These are phyloP conservation scores for Leccinum disarticulatum DNA, from an alignment of 768 basidiomycete genomes.

Conservation along the genomic window DNA sequence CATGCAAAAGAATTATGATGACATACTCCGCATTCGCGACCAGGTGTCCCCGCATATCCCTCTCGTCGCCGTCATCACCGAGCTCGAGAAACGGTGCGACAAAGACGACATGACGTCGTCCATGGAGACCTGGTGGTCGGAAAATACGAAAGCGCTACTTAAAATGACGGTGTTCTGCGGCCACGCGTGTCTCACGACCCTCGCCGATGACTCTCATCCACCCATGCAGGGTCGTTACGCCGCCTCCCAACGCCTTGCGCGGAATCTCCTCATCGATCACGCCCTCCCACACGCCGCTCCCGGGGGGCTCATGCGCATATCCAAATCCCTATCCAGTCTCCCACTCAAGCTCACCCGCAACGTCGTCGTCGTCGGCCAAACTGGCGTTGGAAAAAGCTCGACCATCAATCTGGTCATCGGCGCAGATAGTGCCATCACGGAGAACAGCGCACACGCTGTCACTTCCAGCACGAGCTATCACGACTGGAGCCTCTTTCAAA, in stretches of 20 bases:
- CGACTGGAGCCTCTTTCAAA: slow-evolving; percentile 22
- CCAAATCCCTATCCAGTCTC: neutral
- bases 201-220: slow-evolving; percentile 21
- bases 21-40: slow-evolving; percentile 19
- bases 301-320: neutral
- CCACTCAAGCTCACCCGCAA: slow-evolving; percentile 24
- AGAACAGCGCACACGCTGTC: slow-evolving; percentile 20
- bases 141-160: slow-evolving; percentile 2
- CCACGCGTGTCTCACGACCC: slow-evolving; percentile 27
- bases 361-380: slow-evolving; percentile 42
- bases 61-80: slow-evolving; percentile 27
- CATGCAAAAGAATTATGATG: slow-evolving; percentile 23
- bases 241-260: slow-evolving; percentile 19
- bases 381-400: slow-evolving; percentile 30
- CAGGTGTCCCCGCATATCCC: slow-evolving; percentile 21
- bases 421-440: slow-evolving; percentile 13
- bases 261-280: slow-evolving; percentile 22
- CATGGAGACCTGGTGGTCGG: slow-evolving; percentile 27
- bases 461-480: slow-evolving; percentile 23
- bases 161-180: slow-evolving; percentile 15
- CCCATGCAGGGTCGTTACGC: slow-evolving; percentile 15
- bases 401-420: slow-evolving; percentile 19
- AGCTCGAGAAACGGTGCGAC: slow-evolving; percentile 24
- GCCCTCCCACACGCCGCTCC: slow-evolving; percentile 16
- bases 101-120: slow-evolving; percentile 11